Conservation (phyloP, 1,139 yeast genomes). For the Debaryomyces sp. region DNA sequence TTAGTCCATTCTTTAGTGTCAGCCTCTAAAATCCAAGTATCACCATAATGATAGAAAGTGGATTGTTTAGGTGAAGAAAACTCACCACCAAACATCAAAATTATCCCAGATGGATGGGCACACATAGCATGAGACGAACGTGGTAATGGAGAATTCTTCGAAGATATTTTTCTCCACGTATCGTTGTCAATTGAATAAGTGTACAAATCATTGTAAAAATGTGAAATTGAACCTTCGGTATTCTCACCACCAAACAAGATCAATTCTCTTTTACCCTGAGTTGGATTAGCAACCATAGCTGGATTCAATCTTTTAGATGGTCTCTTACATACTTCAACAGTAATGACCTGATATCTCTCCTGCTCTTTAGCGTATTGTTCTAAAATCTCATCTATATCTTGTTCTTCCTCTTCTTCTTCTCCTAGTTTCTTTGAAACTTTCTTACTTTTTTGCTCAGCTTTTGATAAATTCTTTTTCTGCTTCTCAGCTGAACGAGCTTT, state of each 20-base stretch:
- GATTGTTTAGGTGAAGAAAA: constrained; percentile 95
- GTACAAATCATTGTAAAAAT: constrained; percentile 80
- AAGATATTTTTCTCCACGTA: constrained; percentile 76
- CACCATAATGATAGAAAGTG: constrained; percentile 95
- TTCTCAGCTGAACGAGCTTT: constrained; percentile 88
- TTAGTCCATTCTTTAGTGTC: constrained; percentile 88
- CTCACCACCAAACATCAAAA: constrained; percentile 92
- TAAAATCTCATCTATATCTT: constrained; percentile 83
- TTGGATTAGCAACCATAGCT: constrained; percentile 74
- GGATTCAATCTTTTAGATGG: constrained; percentile 78
- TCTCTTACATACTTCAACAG: constrained; percentile 53
- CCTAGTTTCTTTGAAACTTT: constrained; percentile 75
- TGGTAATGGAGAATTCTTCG: constrained; percentile 89
- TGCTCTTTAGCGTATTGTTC: constrained; percentile 81
- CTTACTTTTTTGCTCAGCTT: constrained; percentile 74
- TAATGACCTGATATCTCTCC: constrained; percentile 72
- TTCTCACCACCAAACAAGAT: constrained; percentile 90
- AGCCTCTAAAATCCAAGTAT: constrained; percentile 90
- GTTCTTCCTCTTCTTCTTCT: constrained; percentile 81
- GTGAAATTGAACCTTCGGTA: constrained; percentile 57
- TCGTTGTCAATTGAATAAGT: constrained; percentile 77
- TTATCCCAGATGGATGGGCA: constrained; percentile 87
- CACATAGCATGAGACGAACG: constrained; percentile 94
- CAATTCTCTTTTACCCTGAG: constrained; percentile 75
- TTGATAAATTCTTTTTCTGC: constrained; percentile 71